A percentile compares a stretch with the other conserved stretches of the same genome.
These are phyloP conservation scores for Amanita pseudoporphyria DNA, from an alignment of 768 basidiomycete genomes.

Conservation along the genomic window DNA sequence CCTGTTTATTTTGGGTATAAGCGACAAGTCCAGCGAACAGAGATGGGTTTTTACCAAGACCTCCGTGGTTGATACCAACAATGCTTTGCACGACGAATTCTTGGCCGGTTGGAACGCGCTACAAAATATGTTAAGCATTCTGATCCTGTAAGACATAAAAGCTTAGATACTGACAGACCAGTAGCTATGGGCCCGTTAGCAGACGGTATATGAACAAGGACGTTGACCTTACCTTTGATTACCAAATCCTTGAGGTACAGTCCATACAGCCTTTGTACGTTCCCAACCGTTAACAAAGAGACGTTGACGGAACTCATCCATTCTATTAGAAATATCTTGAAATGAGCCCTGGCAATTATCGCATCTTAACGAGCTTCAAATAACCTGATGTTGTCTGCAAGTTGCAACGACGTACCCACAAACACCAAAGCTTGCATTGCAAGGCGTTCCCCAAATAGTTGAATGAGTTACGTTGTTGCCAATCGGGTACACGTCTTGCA, in stretches of 20 bases:
- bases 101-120: slow-evolving; percentile 52
- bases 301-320: slow-evolving; percentile 56
- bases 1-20: slow-evolving; percentile 15
- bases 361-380: slow-evolving; percentile 21
- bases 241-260: slow-evolving; percentile 75
- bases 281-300: slow-evolving; percentile 60
- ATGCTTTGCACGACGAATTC: slow-evolving; percentile 62
- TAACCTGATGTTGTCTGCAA: not conserved
- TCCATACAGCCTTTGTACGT: slow-evolving; percentile 63
- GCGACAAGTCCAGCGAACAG: not conserved
- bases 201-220: not conserved
- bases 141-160: not conserved
- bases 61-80: slow-evolving; percentile 65
- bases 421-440: slow-evolving; percentile 57
- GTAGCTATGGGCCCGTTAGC: slow-evolving; percentile 20
- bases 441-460: slow-evolving; percentile 48
- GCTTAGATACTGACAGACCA: slow-evolving; percentile 32
- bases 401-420: slow-evolving; percentile 47
- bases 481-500: slow-evolving; percentile 58
- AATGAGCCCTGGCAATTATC: slow-evolving; percentile 62
- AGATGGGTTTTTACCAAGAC: slow-evolving; percentile 28
- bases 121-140: not conserved
- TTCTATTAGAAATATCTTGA: slow-evolving; percentile 56
- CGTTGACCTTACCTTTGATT: slow-evolving; percentile 34
- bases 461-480: slow-evolving; percentile 60